Percentiles rank a stretch among this genome's conserved stretches.
Conservation (phyloP, 2,329 filamentous ascomycete genomes). For the Aspergillus quadrilineatus region DNA sequence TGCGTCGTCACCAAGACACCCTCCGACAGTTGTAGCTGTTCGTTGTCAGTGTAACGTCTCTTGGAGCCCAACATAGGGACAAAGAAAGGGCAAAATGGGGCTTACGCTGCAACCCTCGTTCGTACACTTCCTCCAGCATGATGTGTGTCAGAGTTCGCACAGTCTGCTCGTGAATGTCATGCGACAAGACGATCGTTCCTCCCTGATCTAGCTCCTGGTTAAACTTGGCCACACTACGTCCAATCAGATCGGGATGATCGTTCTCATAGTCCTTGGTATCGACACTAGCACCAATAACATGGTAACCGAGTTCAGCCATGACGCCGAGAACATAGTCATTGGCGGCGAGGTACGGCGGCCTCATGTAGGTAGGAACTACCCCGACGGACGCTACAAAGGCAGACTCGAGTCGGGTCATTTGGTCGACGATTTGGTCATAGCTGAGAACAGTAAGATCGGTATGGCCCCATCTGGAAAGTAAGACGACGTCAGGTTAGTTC, state of each 20-base stretch:
- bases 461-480: constrained; percentile 39
- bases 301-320: constrained; percentile 46
- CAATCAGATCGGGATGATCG: constrained; percentile 30
- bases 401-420: constrained; percentile 46
- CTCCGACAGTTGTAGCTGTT: constrained; percentile 54
- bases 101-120: constrained; percentile 42
- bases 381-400: constrained; percentile 44
- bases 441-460: constrained; percentile 37
- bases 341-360: constrained; percentile 46
- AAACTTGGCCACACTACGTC: constrained; percentile 34
- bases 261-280: constrained; percentile 47
- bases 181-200: constrained; percentile 35
- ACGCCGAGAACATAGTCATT: constrained; percentile 32
- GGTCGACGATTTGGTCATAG: constrained; percentile 29
- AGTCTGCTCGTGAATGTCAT: constrained; percentile 41
- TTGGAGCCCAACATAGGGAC: not conserved
- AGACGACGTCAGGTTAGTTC: not conserved
- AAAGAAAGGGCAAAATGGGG: not conserved
- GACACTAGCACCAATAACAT: constrained; percentile 44
- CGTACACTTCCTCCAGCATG: constrained; percentile 39
- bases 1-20: constrained; percentile 56
- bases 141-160: constrained; percentile 32
- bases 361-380: constrained; percentile 49
- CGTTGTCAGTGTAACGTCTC: not conserved
- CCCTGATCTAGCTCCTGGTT: constrained; percentile 31